Conservation (phyloP, 768 basidiomycete species). For the Lactarius hatsudake region DNA sequence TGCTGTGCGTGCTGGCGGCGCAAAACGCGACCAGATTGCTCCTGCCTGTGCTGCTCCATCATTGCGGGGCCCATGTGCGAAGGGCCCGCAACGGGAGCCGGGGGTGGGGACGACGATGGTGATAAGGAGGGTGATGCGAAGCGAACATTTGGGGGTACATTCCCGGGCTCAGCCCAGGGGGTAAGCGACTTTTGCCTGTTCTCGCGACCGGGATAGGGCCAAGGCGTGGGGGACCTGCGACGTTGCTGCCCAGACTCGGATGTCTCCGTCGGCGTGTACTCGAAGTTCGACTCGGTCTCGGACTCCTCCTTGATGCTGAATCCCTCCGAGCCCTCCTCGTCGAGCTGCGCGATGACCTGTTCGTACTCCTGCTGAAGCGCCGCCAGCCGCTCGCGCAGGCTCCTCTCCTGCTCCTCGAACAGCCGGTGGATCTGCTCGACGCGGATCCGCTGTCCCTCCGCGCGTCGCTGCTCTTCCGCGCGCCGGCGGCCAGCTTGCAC, state of each 20-base stretch:
- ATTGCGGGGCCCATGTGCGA: neutral
- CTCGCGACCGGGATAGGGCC: neutral
- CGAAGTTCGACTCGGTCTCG: neutral
- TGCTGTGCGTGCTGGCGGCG: conserved; percentile 8
- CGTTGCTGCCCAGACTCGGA: neutral
- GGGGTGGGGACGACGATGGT: neutral
- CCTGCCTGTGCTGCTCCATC: neutral
- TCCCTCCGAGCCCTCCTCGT: neutral
- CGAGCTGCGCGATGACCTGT: neutral
- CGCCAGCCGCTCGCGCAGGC: neutral
- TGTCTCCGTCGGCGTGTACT: conserved; percentile 1
- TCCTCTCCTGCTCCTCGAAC: neutral
- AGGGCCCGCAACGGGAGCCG: neutral
- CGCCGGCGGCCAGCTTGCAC: neutral
- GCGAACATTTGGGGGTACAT: neutral
- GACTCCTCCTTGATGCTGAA: neutral
- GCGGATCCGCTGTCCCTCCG: neutral
- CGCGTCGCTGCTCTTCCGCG: neutral
- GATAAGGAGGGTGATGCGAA: neutral
- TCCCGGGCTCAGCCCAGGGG: conserved; percentile 1
- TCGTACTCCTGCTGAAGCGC: neutral
- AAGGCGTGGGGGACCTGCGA: neutral
- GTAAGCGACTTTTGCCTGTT: conserved; percentile 1
- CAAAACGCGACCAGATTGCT: neutral
- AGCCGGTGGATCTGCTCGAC: neutral